Base-by-base conservation (phyloP, 1,139 yeast species). In the Sugiyamaella novakii region DNA sequence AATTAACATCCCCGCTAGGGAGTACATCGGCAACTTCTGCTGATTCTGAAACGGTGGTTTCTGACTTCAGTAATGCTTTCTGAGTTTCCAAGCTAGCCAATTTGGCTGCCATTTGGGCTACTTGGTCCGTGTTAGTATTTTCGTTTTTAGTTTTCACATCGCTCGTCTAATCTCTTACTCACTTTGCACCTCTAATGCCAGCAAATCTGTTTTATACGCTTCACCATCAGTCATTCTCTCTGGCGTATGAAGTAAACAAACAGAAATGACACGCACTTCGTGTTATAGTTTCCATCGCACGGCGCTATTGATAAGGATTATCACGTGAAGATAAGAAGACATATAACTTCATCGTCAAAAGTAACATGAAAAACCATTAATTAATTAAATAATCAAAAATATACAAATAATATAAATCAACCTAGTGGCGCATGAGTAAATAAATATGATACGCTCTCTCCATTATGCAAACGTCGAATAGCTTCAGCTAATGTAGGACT, bases 391-490 rank as follows among this genome's bases (percentile, higher is more conserved):
- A n/a, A n/a, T n/a, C n/a, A n/a, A n/a, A n/a, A n/a, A n/a, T n/a
- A n/a, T n/a, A n/a, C n/a, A 22, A 22, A 22, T 22, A 22, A 22
- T 22, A 5, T 8, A 22, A 5, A 5, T 22, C 24, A 39, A 11
- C 44, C 31, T 30, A 64, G 46, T 14, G 85, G 84, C 38, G 81
- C 88, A 68, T 87, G 82, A 55, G 86, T 84, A 69, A 92, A 92
- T 60, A 91, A 76, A 73, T 87, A 92, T 22, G 96, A 86, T 44
- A 91, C 89, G 73, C 95, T 86, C 73, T 92, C 98, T 66, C 98
- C 98, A 66, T 92, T 91, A 71, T 92, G 98, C 65, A 92, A 78
- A 65, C 98, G 84, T 72, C 98, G 84, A 55, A 92, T 86, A 49
- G 95, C 86, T 71, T 91, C 97, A 21, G 96, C 96, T 53, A 89